Evolutionary conservation across 805 yeast species (phyloP).

Genomic region (Saccharomycopsis oosterbeekiorum): DNA sequence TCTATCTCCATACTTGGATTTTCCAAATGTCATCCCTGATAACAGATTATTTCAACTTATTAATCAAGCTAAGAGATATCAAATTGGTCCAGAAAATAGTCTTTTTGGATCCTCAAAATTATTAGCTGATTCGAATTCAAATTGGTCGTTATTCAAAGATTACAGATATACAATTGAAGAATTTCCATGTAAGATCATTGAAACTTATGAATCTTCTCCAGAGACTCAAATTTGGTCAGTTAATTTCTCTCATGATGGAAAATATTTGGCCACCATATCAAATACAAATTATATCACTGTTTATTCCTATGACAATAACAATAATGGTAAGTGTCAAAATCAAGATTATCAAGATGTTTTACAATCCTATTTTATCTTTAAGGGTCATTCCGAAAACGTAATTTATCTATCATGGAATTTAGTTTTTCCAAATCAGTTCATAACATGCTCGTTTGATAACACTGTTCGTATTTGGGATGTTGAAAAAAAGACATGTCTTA

Average conservation of each 20-base stretch:
- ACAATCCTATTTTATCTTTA: conserved; percentile 23
- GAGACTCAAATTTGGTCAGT: conserved; percentile 77
- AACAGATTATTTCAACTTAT: conserved; percentile 38
- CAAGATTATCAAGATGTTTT: neutral
- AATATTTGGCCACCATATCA: conserved; percentile 66
- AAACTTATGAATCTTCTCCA: conserved; percentile 27
- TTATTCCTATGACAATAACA: neutral
- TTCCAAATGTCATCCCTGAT: neutral
- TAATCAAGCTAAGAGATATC: conserved; percentile 41
- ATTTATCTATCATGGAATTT: conserved; percentile 70
- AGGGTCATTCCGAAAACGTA: conserved; percentile 43
- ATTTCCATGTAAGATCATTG: conserved; percentile 41
- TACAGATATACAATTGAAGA: conserved; percentile 24
- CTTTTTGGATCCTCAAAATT: neutral
- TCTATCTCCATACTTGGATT: neutral
- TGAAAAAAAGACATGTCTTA: conserved; percentile 26
- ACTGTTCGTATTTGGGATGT: conserved; percentile 63
- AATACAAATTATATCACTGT: conserved; percentile 21
- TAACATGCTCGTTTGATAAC: conserved; percentile 67
- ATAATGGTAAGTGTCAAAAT: neutral
- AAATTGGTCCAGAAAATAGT: conserved; percentile 20
- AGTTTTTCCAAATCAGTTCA: conserved; percentile 46
- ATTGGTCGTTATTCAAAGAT: conserved; percentile 29
- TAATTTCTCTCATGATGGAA: conserved; percentile 69
- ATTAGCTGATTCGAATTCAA: conserved; percentile 16